Evolutionary conservation across 83 land plant genomes (phyloP).

Genomic region (Larix sibirica): DNA sequence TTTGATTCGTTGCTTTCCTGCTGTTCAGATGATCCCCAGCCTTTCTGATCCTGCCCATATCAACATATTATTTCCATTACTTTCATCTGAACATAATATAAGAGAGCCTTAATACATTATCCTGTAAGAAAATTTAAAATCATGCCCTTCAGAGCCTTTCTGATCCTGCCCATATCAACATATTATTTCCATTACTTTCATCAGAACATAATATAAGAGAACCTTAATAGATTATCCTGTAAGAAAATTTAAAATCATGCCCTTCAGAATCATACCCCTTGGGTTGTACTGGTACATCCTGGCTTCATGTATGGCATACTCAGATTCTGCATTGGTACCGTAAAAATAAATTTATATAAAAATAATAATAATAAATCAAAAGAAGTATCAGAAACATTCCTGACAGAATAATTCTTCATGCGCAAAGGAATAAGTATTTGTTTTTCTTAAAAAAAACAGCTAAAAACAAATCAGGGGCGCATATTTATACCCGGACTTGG

Average conservation of each 20-base stretch:
- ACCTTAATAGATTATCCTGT: not conserved
- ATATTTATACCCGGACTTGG: constrained; percentile 64
- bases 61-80: not conserved
- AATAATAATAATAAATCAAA: not conserved
- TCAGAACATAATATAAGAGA: not conserved
- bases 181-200: not conserved
- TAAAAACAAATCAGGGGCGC: not conserved
- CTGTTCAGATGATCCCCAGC: constrained; percentile 13
- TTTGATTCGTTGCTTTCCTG: constrained; percentile 19
- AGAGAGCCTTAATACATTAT: not conserved
- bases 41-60: constrained; percentile 16
- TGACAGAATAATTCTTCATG: constrained; percentile 19
- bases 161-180: constrained; percentile 14
- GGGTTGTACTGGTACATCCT: constrained; percentile 12
- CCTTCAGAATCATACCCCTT: constrained; percentile 7
- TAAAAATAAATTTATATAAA: not conserved
- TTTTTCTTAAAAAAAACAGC: not conserved
- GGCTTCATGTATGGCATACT: constrained; percentile 31
- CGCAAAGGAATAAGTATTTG: not conserved
- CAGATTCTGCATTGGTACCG: constrained; percentile 15
- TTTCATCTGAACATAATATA: not conserved
- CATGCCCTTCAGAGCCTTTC: not conserved
- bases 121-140: not conserved
- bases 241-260: not conserved
- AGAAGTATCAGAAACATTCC: constrained; percentile 1